Percentiles rank a stretch among this genome's conserved stretches.
Evolutionary conservation across 495 filamentous ascomycete species (phyloP).

Genomic region (Aspergillus egyptiacus): DNA sequence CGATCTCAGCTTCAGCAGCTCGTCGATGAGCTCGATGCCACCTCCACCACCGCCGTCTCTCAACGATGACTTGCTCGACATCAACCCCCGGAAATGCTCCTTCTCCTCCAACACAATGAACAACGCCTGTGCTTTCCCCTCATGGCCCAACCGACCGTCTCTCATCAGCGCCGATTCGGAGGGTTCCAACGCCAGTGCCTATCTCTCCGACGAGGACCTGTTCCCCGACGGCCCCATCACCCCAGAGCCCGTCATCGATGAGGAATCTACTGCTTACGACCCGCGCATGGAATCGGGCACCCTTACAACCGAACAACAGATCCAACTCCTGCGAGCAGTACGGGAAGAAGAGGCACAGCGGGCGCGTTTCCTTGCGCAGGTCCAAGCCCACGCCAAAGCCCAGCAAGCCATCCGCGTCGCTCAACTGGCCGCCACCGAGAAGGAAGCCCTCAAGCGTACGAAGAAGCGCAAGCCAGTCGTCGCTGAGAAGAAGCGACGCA

Average conservation of each 20-base stretch:
- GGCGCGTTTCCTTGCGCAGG: slow-evolving; percentile 39
- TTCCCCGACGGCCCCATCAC: slow-evolving; percentile 35
- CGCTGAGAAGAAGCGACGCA: slow-evolving; percentile 28
- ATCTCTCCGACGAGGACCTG: slow-evolving; percentile 50
- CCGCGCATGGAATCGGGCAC: slow-evolving; percentile 19
- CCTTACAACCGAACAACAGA: slow-evolving; percentile 39
- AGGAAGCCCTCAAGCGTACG: slow-evolving; percentile 31
- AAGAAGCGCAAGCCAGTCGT: slow-evolving; percentile 35
- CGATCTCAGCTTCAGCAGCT: slow-evolving; percentile 37
- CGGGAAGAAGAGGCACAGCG: slow-evolving; percentile 40
- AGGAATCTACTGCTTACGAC: slow-evolving; percentile 27
- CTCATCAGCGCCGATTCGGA: slow-evolving; percentile 34
- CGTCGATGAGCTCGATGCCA: slow-evolving; percentile 28
- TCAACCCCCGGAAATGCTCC: slow-evolving; percentile 43
- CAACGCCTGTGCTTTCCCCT: slow-evolving; percentile 48
- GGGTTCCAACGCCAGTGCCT: slow-evolving; percentile 32
- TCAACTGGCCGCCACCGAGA: slow-evolving; percentile 32
- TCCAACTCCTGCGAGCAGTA: slow-evolving; percentile 33
- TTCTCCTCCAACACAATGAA: slow-evolving; percentile 41
- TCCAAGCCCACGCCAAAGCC: slow-evolving; percentile 42
- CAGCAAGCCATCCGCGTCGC: slow-evolving; percentile 37
- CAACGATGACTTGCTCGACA: slow-evolving; percentile 37
- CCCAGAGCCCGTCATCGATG: slow-evolving; percentile 27
- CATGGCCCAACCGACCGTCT: slow-evolving; percentile 47
- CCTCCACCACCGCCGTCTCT: slow-evolving; percentile 38